Evolutionary conservation across 768 basidiomycete genomes (phyloP), one percentile per base, ranked within the genome.

Genomic region (Boletales sp.): DNA sequence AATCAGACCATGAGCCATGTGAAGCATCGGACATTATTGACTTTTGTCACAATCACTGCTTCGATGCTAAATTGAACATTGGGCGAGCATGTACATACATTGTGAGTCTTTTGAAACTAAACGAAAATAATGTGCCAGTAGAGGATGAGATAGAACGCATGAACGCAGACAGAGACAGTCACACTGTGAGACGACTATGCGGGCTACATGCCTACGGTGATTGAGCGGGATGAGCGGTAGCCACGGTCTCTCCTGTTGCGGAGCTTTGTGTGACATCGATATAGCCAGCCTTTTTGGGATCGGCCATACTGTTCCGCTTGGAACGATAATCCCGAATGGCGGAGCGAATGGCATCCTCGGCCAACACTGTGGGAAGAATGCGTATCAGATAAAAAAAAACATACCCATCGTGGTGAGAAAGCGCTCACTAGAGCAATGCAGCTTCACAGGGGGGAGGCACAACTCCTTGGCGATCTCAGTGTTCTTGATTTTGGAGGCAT

Each of bases 401-500:
- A 2, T 37, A 15, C 41, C 46, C 49, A 52, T 31, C 44, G 32
- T 46, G 43, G 44, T 43, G 43, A 37, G 46, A 55, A 56, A 45
- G n/a, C n/a, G 32, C 87, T 44, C 58, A 94, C 92, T 94, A 28
- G 91, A 93, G 64, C 92, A 94, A 69, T 94, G 91, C 15, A 94
- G 81, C 71, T 98, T 98, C 63, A 98, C 95, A 44, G 95, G 94
- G 7, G 95, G 95, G 42, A 98, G 72, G 61, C 88, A 89, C 15
- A 98, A 73, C 70, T 98, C 96, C 73, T 96, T 94, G 18, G 96
- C 96, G 66, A 98, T 99, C 69, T 98, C 96, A 11, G 96, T 98
- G 75, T 99, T 99, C 74, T 94, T 96, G 61, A 99, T 95, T 66
- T 86, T 86, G 48, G 91, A 91, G 8, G 96, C 96, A 53, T 94